These are phyloP conservation scores for Boeremia exigua DNA, from an alignment of 2,329 filamentous ascomycete genomes.

Conservation along the genomic window DNA sequence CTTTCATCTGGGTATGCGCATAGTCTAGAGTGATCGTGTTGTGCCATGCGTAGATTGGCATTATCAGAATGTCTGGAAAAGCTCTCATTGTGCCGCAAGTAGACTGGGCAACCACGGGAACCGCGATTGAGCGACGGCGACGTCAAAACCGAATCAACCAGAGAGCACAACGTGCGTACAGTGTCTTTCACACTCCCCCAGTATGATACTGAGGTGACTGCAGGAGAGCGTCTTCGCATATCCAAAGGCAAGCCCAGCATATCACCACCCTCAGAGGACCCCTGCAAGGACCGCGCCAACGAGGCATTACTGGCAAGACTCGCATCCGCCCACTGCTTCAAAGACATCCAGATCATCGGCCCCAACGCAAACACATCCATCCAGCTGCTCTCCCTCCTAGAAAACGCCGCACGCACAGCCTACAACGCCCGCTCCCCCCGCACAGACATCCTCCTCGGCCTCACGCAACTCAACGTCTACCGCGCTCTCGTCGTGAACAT, in stretches of 20 bases:
- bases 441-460: constrained; percentile 2
- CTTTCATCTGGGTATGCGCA: background rate
- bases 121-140: background rate
- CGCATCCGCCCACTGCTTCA: constrained; percentile 1
- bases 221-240: background rate
- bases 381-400: background rate
- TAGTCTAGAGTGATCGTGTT: too few relatives aligned
- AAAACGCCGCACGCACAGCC: background rate
- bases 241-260: background rate
- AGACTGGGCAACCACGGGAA: constrained; percentile 4
- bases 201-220: background rate
- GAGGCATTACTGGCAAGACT: background rate
- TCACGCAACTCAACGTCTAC: constrained; percentile 10
- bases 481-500: constrained; percentile 7
- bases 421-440: background rate
- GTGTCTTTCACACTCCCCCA: background rate
- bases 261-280: background rate
- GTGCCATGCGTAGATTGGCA: background rate
- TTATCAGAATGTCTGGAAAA: background rate
- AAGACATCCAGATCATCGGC: background rate
- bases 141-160: constrained; percentile 11
- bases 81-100: background rate
- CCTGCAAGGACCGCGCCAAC: background rate
- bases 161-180: constrained; percentile 3
- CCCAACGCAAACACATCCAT: background rate